Conservation (phyloP, 2,329 filamentous ascomycete species). For the Clonostachys chloroleuca region DNA sequence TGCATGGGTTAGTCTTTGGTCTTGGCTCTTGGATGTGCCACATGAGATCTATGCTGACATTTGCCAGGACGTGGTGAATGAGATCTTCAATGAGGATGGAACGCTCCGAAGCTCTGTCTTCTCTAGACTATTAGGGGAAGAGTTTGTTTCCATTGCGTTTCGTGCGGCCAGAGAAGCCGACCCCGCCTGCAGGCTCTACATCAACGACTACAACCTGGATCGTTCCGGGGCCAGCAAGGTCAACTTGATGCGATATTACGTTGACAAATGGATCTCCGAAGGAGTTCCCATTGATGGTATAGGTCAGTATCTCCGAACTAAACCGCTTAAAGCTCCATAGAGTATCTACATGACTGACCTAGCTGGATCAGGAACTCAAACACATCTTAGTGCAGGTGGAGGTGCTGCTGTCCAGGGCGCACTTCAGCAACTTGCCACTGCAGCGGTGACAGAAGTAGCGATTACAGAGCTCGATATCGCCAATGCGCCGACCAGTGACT, state of each 20-base stretch:
- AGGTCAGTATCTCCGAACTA: slow-evolving; percentile 11
- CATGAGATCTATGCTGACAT: not conserved
- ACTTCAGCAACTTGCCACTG: slow-evolving; percentile 45
- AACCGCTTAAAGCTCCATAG: too few species aligned
- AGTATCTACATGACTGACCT: too few species aligned
- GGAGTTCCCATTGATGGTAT: slow-evolving; percentile 65
- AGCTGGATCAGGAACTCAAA: slow-evolving; percentile 37
- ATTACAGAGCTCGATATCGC: slow-evolving; percentile 68
- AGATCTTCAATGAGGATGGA: slow-evolving; percentile 60
- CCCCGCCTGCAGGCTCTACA: slow-evolving; percentile 65
- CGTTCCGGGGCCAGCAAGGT: slow-evolving; percentile 53
- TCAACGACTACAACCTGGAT: slow-evolving; percentile 73
- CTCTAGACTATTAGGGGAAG: slow-evolving; percentile 63
- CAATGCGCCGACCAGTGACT: slow-evolving; percentile 49
- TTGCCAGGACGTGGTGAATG: slow-evolving; percentile 51
- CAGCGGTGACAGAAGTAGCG: slow-evolving; percentile 51
- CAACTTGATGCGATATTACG: slow-evolving; percentile 48
- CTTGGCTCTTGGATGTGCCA: not conserved
- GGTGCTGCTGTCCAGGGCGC: slow-evolving; percentile 40
- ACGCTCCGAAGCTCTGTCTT: slow-evolving; percentile 57
- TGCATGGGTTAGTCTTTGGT: slow-evolving; percentile 35
- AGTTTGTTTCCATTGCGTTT: slow-evolving; percentile 68
- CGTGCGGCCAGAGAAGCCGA: slow-evolving; percentile 62
- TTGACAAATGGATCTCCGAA: slow-evolving; percentile 57
- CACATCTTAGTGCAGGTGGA: slow-evolving; percentile 41